These are phyloP conservation scores for Penicillium brevicompactum DNA, from an alignment of 2,329 filamentous ascomycete genomes.

Conservation along the genomic window DNA sequence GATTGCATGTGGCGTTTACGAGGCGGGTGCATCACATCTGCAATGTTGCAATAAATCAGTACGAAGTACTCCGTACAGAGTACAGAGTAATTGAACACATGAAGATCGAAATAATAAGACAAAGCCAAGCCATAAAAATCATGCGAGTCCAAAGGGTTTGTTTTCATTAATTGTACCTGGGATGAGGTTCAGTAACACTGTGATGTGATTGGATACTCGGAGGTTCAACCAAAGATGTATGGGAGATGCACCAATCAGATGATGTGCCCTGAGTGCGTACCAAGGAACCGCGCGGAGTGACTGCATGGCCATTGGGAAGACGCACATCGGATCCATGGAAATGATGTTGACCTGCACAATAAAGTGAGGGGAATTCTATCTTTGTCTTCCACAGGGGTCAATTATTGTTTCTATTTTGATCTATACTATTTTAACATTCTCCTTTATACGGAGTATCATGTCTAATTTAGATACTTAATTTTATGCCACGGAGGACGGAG, in stretches of 20 bases:
- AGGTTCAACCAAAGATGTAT: not conserved
- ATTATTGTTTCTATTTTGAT: constrained; percentile 2
- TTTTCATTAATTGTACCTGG: constrained; percentile 2
- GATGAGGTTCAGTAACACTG: not conserved
- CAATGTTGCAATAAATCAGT: not conserved
- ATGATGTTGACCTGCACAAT: not conserved
- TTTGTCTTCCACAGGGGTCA: constrained; percentile 7
- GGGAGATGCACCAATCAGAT: not conserved
- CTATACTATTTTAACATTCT: not conserved
- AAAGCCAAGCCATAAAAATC: too few species aligned
- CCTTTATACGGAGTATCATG: too few species aligned
- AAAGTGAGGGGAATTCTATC: not conserved
- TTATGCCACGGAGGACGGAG: not conserved
- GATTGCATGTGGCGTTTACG: constrained; percentile 1
- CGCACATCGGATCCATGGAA: not conserved
- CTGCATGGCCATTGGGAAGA: not conserved
- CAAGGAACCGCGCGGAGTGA: constrained; percentile 2
- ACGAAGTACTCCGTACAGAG: too few species aligned
- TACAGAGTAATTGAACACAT: too few species aligned
- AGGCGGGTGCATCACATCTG: constrained; percentile 6
- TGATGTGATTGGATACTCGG: constrained; percentile 1
- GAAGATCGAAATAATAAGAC: too few species aligned
- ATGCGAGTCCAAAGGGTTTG: not conserved
- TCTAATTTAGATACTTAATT: not conserved
- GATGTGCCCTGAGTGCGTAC: not conserved